A percentile compares a stretch with the other conserved stretches of the same genome.
Conservation (phyloP, 768 basidiomycete genomes). For the Termitomyces sp. region DNA sequence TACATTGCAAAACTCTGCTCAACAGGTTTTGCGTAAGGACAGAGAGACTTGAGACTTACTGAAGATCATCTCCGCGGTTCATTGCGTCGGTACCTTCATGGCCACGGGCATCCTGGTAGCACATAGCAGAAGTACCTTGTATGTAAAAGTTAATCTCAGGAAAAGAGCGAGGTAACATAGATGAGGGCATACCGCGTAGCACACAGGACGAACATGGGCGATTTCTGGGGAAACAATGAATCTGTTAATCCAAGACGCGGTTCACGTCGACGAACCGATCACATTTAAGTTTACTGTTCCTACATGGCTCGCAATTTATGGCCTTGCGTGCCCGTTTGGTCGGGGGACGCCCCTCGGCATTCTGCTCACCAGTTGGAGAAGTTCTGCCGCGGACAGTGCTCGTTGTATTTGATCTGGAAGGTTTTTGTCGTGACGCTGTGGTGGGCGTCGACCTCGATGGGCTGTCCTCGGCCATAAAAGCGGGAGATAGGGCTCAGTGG, state of each 20-base stretch:
- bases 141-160: slow-evolving; percentile 6
- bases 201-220: slow-evolving; percentile 89
- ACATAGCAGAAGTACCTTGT: slow-evolving; percentile 71
- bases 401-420: slow-evolving; percentile 30
- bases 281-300: slow-evolving; percentile 85
- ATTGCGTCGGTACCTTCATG: slow-evolving; percentile 50
- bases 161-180: neutral
- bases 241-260: slow-evolving; percentile 8
- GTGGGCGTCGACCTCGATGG: slow-evolving; percentile 32
- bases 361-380: slow-evolving; percentile 45
- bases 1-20: slow-evolving; percentile 7
- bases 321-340: slow-evolving; percentile 83
- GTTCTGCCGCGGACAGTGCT: slow-evolving; percentile 47
- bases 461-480: slow-evolving; percentile 33
- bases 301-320: slow-evolving; percentile 86
- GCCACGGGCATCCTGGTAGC: slow-evolving; percentile 72
- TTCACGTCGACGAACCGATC: slow-evolving; percentile 52
- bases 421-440: slow-evolving; percentile 35
- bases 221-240: slow-evolving; percentile 42
- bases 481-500: slow-evolving; percentile 11
- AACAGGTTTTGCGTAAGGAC: neutral
- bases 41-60: slow-evolving; percentile 33
- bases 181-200: slow-evolving; percentile 55
- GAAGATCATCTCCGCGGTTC: slow-evolving; percentile 57
- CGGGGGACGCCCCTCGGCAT: slow-evolving; percentile 55